Percentiles rank a stretch among this genome's conserved stretches.
Evolutionary conservation across 345 rosid genomes (phyloP).

Genomic region (Zanthoxylum bungeanum): DNA sequence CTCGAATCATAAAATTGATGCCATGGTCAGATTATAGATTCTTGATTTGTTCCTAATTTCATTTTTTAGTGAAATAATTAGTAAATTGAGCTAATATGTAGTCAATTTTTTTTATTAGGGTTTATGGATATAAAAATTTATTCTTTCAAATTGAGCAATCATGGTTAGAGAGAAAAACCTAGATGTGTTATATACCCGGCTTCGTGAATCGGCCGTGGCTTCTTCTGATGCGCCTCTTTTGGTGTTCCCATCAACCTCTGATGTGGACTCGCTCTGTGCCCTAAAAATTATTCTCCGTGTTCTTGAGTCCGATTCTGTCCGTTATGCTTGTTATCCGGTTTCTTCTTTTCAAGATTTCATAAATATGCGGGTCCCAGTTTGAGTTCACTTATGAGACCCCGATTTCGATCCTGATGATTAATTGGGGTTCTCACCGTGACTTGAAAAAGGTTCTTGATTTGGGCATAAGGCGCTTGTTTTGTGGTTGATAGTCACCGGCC

Average conservation of each 20-base stretch:
- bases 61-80: not conserved
- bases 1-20: not conserved
- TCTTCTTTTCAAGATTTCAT: conserved; percentile 81
- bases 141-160: conserved; percentile 15
- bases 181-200: conserved; percentile 65
- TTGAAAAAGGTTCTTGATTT: conserved; percentile 49
- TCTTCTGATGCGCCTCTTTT: conserved; percentile 64
- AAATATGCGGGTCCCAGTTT: conserved; percentile 61
- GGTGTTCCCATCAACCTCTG: conserved; percentile 91
- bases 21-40: not conserved
- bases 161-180: conserved; percentile 84
- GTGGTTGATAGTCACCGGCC: conserved; percentile 95
- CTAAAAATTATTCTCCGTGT: conserved; percentile 78
- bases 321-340: conserved; percentile 91
- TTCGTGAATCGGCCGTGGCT: conserved; percentile 64
- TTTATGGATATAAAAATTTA: not conserved
- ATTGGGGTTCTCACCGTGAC: conserved; percentile 96
- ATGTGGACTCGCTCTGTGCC: conserved; percentile 85
- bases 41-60: not conserved
- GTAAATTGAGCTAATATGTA: not conserved
- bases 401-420: conserved; percentile 60
- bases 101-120: not conserved
- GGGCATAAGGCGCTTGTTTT: conserved; percentile 55
- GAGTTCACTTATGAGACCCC: conserved; percentile 46
- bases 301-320: conserved; percentile 87